Evolutionary conservation across 352 stramenopile species (phyloP).

Genomic region (Aphanomyces stellatus): DNA sequence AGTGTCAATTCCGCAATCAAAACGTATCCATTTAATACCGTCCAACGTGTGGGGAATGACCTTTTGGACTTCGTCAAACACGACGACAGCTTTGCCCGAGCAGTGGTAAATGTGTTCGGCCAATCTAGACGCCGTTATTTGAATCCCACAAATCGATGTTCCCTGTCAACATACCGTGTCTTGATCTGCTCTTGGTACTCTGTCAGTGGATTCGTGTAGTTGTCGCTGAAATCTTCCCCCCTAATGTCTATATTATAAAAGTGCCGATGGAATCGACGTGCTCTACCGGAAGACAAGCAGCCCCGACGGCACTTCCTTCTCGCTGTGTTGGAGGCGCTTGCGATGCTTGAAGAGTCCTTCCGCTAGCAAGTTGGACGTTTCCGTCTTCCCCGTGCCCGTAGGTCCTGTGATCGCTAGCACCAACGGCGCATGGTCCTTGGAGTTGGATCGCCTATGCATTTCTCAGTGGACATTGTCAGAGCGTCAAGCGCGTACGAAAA

Average conservation of each 20-base stretch:
- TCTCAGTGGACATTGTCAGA: neutral
- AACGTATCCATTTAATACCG: constrained; percentile 27
- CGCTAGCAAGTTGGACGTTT: constrained; percentile 77
- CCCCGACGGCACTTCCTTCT: constrained; percentile 53
- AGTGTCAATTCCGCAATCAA: no score
- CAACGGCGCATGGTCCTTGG: constrained; percentile 56
- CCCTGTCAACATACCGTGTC: constrained; percentile 29
- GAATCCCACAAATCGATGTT: neutral
- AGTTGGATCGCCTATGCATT: constrained; percentile 31
- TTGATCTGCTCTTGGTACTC: constrained; percentile 84
- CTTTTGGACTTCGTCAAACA: constrained; percentile 91
- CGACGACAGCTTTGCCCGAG: constrained; percentile 77
- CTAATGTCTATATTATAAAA: constrained; percentile 23
- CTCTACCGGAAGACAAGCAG: constrained; percentile 67
- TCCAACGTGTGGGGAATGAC: constrained; percentile 85
- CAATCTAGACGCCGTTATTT: constrained; percentile 31
- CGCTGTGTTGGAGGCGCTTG: constrained; percentile 56
- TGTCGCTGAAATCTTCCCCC: constrained; percentile 80
- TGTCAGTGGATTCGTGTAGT: constrained; percentile 70
- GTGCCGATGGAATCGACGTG: neutral
- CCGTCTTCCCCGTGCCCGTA: constrained; percentile 86
- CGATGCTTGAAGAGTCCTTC: constrained; percentile 77
- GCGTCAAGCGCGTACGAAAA: constrained; percentile 48
- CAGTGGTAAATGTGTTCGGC: constrained; percentile 72
- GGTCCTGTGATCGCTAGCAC: constrained; percentile 85